These are phyloP conservation scores for Daldinia caldariorum DNA, from an alignment of 495 filamentous ascomycete genomes.

Conservation along the genomic window DNA sequence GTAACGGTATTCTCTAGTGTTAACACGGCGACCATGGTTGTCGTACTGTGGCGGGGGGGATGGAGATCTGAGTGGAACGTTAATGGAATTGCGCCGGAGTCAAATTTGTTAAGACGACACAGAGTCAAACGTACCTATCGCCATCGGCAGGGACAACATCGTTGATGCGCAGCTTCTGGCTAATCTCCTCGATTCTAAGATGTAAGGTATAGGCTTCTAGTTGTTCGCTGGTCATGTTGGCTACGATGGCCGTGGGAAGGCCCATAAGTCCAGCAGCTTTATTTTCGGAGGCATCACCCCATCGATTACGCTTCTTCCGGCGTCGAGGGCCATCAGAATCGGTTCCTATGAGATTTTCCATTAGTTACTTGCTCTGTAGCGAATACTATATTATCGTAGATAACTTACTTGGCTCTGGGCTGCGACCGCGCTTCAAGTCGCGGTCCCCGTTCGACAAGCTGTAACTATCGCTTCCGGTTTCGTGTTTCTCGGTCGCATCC, in stretches of 20 bases:
- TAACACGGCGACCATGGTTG: constrained; percentile 97
- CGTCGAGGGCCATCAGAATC: constrained; percentile 77
- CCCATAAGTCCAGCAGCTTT: constrained; percentile 98
- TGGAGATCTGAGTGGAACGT: constrained; percentile 72
- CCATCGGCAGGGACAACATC: constrained; percentile 96
- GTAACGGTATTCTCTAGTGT: constrained; percentile 96
- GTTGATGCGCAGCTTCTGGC: constrained; percentile 97
- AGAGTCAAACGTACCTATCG: constrained; percentile 73
- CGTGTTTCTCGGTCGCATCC: constrained; percentile 57
- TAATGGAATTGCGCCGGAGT: constrained; percentile 16
- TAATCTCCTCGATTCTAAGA: constrained; percentile 97
- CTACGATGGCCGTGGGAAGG: constrained; percentile 92
- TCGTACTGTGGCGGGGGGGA: constrained; percentile 97
- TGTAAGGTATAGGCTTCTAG: constrained; percentile 96
- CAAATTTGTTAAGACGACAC: background rate
- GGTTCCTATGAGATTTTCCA: constrained; percentile 38
- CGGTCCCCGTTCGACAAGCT: constrained; percentile 71
- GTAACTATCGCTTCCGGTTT: constrained; percentile 46
- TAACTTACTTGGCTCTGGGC: constrained; percentile 58
- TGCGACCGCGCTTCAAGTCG: constrained; percentile 71
- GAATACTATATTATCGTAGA: background rate
- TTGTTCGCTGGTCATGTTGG: constrained; percentile 97
- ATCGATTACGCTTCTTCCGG: constrained; percentile 97
- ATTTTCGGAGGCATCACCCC: constrained; percentile 96
- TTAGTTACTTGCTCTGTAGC: background rate